Base-by-base conservation (phyloP, 1,139 yeast genomes). In the Debaryomyces subglobosus region DNA sequence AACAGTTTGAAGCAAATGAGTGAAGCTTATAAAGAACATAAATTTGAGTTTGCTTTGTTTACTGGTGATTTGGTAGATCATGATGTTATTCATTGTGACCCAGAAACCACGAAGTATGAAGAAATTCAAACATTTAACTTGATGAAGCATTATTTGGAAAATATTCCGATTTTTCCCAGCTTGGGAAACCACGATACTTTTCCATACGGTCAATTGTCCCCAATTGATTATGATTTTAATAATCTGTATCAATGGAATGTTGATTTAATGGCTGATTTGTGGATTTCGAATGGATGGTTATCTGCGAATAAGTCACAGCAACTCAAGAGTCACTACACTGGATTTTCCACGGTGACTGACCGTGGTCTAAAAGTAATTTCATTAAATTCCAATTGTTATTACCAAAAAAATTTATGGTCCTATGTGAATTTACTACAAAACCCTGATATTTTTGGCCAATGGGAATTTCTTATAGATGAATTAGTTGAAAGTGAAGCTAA, bases 61-160 rank as follows among this genome's bases (percentile, higher is more conserved):
- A 85, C 90, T 2, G 91, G 90, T 46, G 91, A 85, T 58, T 69
- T 84, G 61, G 85, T 84, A 35, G 88, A 83, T 59, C 89, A 84
- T 56, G 84, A 79, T 54, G 79, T 71, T 43, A 55, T 64, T 44
- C 72, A 70, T 50, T 75, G 75, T 57, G 74, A 73, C 35, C 74
- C 79, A 24, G 74, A 78, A 39, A 71, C 72, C 53, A 79, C 85
- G 32, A 66, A 80, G 49, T 67, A 69, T 46, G 84, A 84, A 15
- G 90, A 86, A 63, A 71, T 73, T 44, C 64, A 67, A 35, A 65
- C 81, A 1, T 75, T 82, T 63, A 64, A 74, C 50, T 77, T 82
- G 49, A 71, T 85, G 71, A 85, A 85, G 60, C 67, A 73, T 45
- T 77, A 71, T 60, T 74, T 86, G 53, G 70, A 75, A 10, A 70